Percentiles rank a stretch among this genome's conserved stretches.
Evolutionary conservation across 305 asterid species (phyloP).

Genomic region (Vinca major): DNA sequence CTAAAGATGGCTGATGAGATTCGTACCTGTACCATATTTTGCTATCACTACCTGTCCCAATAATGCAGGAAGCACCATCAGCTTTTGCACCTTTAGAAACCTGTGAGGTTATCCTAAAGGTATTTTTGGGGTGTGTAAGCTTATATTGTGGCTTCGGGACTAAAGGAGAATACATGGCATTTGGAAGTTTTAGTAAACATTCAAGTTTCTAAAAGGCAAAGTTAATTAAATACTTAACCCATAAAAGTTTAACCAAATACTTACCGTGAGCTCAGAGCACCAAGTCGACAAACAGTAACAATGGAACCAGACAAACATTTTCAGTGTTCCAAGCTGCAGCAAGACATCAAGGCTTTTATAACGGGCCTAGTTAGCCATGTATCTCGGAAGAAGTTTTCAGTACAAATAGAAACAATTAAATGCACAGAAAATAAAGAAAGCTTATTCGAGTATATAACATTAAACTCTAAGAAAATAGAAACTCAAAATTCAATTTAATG

Average conservation of each 20-base stretch:
- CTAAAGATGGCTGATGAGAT: neutral
- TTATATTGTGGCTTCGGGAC: neutral
- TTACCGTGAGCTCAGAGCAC: slow-evolving; percentile 89
- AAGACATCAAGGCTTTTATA: no score
- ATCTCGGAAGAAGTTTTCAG: neutral
- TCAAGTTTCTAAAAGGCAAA: neutral
- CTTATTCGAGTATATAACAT: neutral
- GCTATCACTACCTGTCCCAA: no score
- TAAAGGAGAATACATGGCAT: neutral
- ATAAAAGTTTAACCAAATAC: slow-evolving; percentile 22
- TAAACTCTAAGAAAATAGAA: neutral
- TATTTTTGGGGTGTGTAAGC: neutral
- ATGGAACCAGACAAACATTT: slow-evolving; percentile 77
- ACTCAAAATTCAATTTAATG: neutral
- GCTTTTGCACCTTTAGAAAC: slow-evolving; percentile 42
- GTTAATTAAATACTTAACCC: slow-evolving; percentile 1
- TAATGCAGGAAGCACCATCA: slow-evolving; percentile 82
- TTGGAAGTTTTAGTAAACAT: neutral
- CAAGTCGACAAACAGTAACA: slow-evolving; percentile 72
- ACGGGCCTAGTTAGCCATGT: no score
- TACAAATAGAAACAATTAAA: no score
- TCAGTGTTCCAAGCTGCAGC: slow-evolving; percentile 56
- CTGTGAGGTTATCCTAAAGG: neutral
- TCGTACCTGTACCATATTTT: slow-evolving; percentile 59
- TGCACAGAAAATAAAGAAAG: neutral